Evolutionary conservation across 2,329 filamentous ascomycete species (phyloP), one percentile per base, ranked within the genome.

Genomic region (Phaeosphaeria sp.): DNA sequence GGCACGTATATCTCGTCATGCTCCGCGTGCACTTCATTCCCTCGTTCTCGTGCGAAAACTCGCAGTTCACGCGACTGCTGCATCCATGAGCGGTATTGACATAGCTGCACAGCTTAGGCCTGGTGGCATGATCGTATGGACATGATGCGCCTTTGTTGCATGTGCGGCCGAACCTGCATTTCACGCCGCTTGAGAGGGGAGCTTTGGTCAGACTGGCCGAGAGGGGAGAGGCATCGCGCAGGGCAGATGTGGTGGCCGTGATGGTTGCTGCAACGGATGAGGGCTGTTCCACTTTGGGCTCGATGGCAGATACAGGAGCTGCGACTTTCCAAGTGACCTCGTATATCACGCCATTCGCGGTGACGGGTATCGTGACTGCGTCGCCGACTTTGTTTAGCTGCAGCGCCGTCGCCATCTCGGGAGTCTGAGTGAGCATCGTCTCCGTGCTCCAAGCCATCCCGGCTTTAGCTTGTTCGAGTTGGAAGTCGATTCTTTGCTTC

Each of bases 21-120:
- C 48, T 55, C 9, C 50, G 39, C 5, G 30, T 49, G 27, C 56
- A 58, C 25, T 46, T 27, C 18, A 39, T 39, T 6, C 52, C 56
- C 41, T 49, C 43, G 3, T 30, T 27, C 1, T 55, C 52, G 44
- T 58, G 49, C 9, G 52, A 58, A 25, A 52, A 52, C 22, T 15
- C 43, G 23, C 56, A 58, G 4, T 52, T 21, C 6, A 22, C 48
- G 36, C 52, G 52, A 11, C 52, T 48, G 18, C 11, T 27, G n/a
- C 55, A 58, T 15, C 55, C 55, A 4, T 33, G 30, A 6, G 18
- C 13, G 5, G 56, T 55, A 36, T 58, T 58, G 20, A 58, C 33
- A 42, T 44, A 58, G 9, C 18, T 44, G 21, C 56, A 58, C 6
- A 30, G 49, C 36, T 58, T 58, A 3, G 33, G 17, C 30, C 36